Conservation (phyloP, 1,139 yeast genomes). For the Sugiyamaella castrensis region DNA sequence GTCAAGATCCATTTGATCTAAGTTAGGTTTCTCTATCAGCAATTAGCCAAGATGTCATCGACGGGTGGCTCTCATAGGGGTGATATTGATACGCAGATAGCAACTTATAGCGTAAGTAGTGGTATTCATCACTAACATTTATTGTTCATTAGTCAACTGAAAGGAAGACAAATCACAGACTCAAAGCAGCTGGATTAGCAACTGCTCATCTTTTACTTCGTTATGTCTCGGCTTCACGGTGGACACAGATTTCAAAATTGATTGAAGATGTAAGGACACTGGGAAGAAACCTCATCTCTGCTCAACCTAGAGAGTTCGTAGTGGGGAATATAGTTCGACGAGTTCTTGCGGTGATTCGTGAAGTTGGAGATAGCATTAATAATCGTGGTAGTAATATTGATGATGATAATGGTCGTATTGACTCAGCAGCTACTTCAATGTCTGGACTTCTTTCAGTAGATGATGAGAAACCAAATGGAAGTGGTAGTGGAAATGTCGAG, state of each 20-base stretch:
- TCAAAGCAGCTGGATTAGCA: slow-evolving; percentile 77
- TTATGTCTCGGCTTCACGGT: slow-evolving; percentile 84
- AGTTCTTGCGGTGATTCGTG: slow-evolving; percentile 82
- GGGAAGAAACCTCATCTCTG: slow-evolving; percentile 39
- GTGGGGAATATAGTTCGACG: slow-evolving; percentile 91
- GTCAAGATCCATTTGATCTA: too few species aligned
- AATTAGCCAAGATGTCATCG: slow-evolving; percentile 10
- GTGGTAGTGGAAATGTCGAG: slow-evolving; percentile 14
- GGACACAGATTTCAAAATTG: slow-evolving; percentile 75
- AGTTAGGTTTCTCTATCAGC: too few species aligned
- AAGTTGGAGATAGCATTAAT: slow-evolving; percentile 65
- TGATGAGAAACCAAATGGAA: slow-evolving; percentile 22
- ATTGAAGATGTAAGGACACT: slow-evolving; percentile 60
- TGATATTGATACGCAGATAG: slow-evolving; percentile 24
- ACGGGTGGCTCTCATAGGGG: slow-evolving; percentile 18
- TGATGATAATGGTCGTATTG: slow-evolving; percentile 5
- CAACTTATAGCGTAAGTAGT: slow-evolving; percentile 25
- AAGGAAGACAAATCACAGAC: slow-evolving; percentile 70
- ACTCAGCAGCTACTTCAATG: slow-evolving; percentile 44
- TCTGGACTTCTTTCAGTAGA: slow-evolving; percentile 73
- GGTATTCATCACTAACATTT: not conserved
- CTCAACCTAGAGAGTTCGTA: slow-evolving; percentile 62
- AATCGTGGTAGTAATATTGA: not conserved
- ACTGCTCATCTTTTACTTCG: slow-evolving; percentile 85
- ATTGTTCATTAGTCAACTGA: slow-evolving; percentile 38